A percentile compares a stretch with the other conserved stretches of the same genome.
These are phyloP conservation scores for Cystobasidium slooffiae DNA, from an alignment of 1,284 basidiomycete species.

Conservation along the genomic window DNA sequence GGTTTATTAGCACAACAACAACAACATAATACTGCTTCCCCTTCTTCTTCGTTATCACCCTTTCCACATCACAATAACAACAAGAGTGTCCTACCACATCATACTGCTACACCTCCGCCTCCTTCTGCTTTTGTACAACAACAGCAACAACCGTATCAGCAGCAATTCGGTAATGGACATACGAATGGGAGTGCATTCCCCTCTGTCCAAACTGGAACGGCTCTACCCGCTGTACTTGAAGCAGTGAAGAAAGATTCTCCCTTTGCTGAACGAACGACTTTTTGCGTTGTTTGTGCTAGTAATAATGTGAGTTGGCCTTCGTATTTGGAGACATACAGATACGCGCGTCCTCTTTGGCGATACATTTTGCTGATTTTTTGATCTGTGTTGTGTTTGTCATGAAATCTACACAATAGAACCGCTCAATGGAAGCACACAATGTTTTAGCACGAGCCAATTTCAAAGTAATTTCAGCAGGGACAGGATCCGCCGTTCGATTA, in stretches of 20 bases:
- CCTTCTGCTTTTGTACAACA: background rate
- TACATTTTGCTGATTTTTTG: conserved; percentile 8
- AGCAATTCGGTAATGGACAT: background rate
- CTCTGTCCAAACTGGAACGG: conserved; percentile 22
- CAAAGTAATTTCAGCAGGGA: conserved; percentile 90
- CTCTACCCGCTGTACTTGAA: conserved; percentile 25
- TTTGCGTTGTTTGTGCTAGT: conserved; percentile 97
- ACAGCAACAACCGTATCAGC: conserved; percentile 32
- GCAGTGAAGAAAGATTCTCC: conserved; percentile 35
- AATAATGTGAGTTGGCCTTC: conserved; percentile 74
- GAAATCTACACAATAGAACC: conserved; percentile 68
- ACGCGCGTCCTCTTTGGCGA: background rate
- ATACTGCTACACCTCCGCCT: conserved; percentile 4
- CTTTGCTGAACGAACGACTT: conserved; percentile 62
- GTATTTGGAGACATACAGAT: background rate
- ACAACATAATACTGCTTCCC: no score
- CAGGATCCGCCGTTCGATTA: conserved; percentile 93
- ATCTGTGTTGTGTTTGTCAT: background rate
- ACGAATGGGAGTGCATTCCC: conserved; percentile 10
- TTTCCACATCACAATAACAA: no score
- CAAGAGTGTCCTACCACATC: conserved; percentile 1
- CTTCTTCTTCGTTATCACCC: no score
- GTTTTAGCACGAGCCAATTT: conserved; percentile 89
- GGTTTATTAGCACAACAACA: background rate
- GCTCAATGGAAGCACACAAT: conserved; percentile 98